Conservation (phyloP, 805 yeast species). For the Metschnikowia proteae region DNA sequence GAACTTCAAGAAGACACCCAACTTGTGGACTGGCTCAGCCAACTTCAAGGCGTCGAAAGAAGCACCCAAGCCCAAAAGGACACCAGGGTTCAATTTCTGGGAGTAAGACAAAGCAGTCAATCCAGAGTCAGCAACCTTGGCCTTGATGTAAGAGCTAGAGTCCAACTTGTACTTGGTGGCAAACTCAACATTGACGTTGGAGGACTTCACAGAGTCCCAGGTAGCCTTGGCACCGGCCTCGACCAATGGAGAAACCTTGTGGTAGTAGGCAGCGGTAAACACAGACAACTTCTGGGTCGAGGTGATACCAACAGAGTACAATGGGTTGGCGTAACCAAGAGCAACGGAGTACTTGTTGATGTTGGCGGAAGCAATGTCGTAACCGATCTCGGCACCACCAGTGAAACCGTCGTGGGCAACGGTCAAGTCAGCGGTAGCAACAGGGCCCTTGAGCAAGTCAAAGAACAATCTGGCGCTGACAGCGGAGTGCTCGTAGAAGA, state of each 20-base stretch:
- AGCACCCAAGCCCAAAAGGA: slow-evolving; percentile 94
- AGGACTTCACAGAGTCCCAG: slow-evolving; percentile 80
- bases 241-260: slow-evolving; percentile 83
- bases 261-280: slow-evolving; percentile 95
- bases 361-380: slow-evolving; percentile 90
- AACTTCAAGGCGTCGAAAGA: slow-evolving; percentile 94
- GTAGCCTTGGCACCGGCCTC: slow-evolving; percentile 99
- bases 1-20: slow-evolving; percentile 75
- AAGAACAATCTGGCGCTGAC: slow-evolving; percentile 93
- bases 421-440: slow-evolving; percentile 91
- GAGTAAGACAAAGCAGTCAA: slow-evolving; percentile 89
- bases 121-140: slow-evolving; percentile 95
- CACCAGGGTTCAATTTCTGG: slow-evolving; percentile 94
- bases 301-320: slow-evolving; percentile 80
- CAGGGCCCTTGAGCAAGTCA: slow-evolving; percentile 92
- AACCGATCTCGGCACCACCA: slow-evolving; percentile 95
- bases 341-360: slow-evolving; percentile 93
- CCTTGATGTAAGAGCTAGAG: slow-evolving; percentile 85
- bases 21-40: slow-evolving; percentile 95
- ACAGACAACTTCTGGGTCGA: slow-evolving; percentile 84
- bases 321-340: slow-evolving; percentile 85
- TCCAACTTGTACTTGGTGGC: slow-evolving; percentile 95
- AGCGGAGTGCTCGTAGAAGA: slow-evolving; percentile 87
- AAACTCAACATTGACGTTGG: slow-evolving; percentile 87
- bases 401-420: slow-evolving; percentile 95